Evolutionary conservation across 192 early-diverging fungal genomes (phyloP).

Genomic region (Coemansia erecta): DNA sequence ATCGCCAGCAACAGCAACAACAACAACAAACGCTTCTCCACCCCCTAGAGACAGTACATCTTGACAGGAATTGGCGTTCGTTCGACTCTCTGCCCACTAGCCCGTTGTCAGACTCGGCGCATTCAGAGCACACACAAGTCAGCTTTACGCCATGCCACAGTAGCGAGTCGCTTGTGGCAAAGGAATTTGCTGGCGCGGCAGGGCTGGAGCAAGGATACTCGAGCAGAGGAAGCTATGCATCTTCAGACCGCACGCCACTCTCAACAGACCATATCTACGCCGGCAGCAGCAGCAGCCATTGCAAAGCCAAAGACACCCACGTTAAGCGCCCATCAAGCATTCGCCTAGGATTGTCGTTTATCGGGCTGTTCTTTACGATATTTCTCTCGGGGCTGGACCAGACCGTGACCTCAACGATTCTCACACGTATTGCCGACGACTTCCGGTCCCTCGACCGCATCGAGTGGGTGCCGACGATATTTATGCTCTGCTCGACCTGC

Average conservation of each 20-base stretch:
- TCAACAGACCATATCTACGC: neutral
- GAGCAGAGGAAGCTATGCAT: conserved; percentile 5
- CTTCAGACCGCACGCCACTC: conserved; percentile 2
- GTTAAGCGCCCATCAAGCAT: neutral
- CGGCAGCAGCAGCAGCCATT: neutral
- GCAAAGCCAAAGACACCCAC: neutral
- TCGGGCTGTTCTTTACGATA: conserved; percentile 62
- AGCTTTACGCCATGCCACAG: conserved; percentile 12
- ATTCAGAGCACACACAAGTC: neutral
- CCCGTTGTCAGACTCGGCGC: conserved; percentile 5
- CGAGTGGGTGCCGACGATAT: conserved; percentile 85
- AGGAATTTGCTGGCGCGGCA: neutral
- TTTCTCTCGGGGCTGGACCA: conserved; percentile 82
- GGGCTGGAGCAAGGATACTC: neutral
- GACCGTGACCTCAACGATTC: conserved; percentile 83
- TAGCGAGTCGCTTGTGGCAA: conserved; percentile 22
- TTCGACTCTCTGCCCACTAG: conserved; percentile 8
- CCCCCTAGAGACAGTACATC: neutral
- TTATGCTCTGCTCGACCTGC: conserved; percentile 68
- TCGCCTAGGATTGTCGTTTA: conserved; percentile 22
- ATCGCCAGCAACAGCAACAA: neutral
- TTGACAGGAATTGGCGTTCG: neutral
- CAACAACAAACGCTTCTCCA: conserved; percentile 4
- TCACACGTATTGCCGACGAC: conserved; percentile 73
- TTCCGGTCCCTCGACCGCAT: conserved; percentile 68